Base-by-base conservation (phyloP, 2,329 filamentous ascomycete species). In the Dothistroma pini region DNA sequence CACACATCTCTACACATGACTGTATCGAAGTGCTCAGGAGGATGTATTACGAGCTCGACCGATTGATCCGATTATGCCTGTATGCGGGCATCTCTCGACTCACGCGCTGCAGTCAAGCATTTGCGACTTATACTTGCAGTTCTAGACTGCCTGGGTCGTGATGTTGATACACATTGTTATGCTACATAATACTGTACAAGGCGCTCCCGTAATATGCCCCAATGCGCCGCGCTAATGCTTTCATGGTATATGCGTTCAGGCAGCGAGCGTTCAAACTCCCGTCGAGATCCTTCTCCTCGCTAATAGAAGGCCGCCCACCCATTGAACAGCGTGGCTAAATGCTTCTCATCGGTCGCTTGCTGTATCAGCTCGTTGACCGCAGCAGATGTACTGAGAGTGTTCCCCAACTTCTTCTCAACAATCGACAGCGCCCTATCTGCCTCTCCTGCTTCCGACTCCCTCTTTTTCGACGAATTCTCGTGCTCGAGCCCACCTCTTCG, bases 301-400 rank as follows among this genome's bases (percentile, higher is more conserved):
- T 62, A 71, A 51, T 54, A 70, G 38, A 54, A 74, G 6, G 73
- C 72, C 49, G 70, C 69, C 73, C 72, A 74, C 9, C 74, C 74
- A 48, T 60, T 63, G 79, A 93, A 99, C 69, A 99, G 77, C 48
- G 97, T 87, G 2, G 95, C 93, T 71, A 99, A 75, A 73, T 99
- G 97, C 67, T 85, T 85, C 78, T 96, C 93, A 75, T 99, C 95
- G 1, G 89, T 93, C 8, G 95, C 93, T 77, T 96, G 90, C 74
- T 97, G 95, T 66, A 99, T 99, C 65, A 99, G 78, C 73, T 99
- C 95, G 71, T 97, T 97, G 57, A 99, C 95, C 14, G 92, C 97
- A 2, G 95, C 96, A 58, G 89, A 90, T 19, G 96, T 93, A 74
- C 93, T 99, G 73, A 99, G 76, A 2, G 90, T 93, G 81, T 96